phyloP scores from a whole-genome alignment of 306 rosid species.

The Argentina anserina region DNA sequence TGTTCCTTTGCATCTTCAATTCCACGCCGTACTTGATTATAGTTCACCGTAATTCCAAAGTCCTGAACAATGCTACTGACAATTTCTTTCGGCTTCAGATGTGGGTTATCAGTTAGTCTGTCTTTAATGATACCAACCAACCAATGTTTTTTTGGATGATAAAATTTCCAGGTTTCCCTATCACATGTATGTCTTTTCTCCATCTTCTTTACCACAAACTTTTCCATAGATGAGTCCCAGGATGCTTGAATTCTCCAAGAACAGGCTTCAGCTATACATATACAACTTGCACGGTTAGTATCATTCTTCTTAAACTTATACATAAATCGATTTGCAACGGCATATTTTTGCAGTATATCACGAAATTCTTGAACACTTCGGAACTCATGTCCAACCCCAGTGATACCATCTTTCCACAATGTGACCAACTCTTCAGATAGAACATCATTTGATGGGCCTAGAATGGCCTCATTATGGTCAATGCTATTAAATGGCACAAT shows the following conservation, averaged over 20 bases:
- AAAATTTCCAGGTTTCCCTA: constrained; percentile 38
- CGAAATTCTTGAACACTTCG: constrained; percentile 44
- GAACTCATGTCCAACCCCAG: constrained; percentile 55
- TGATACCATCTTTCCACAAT: constrained; percentile 41
- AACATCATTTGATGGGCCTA: constrained; percentile 22
- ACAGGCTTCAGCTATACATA: constrained; percentile 41
- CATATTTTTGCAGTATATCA: constrained; percentile 52
- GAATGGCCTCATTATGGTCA: not conserved
- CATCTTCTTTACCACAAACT: constrained; percentile 46
- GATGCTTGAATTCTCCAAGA: constrained; percentile 57
- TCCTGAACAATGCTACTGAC: constrained; percentile 39
- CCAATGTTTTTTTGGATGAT: constrained; percentile 53
- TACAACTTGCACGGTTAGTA: constrained; percentile 49
- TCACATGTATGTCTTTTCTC: constrained; percentile 39
- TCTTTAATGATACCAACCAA: constrained; percentile 46
- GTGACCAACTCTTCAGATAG: constrained; percentile 37
- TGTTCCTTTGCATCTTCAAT: constrained; percentile 47
- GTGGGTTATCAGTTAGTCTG: constrained; percentile 41
- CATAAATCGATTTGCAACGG: constrained; percentile 48
- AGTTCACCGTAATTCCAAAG: constrained; percentile 50
- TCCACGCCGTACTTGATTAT: constrained; percentile 53
- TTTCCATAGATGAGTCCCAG: constrained; percentile 40
- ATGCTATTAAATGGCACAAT: constrained; percentile 5
- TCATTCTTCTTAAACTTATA: constrained; percentile 45
- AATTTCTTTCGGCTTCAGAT: constrained; percentile 48